Percentiles rank a stretch among this genome's conserved stretches.
These are phyloP conservation scores for Jamesozyma rosinii DNA, from an alignment of 805 yeast genomes.

Conservation along the genomic window DNA sequence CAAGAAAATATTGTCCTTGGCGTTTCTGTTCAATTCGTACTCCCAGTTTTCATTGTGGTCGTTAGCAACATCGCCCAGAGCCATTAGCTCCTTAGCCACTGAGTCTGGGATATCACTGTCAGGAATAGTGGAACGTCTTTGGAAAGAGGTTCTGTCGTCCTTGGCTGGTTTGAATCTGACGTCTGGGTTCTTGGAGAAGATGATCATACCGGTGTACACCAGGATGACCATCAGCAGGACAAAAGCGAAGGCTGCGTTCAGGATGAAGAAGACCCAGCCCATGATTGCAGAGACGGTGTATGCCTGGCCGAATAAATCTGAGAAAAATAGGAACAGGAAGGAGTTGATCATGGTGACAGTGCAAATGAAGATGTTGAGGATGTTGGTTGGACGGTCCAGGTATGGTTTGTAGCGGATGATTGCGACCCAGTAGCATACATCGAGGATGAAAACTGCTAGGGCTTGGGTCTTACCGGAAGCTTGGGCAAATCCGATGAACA, in stretches of 20 bases:
- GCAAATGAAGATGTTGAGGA: slow-evolving; percentile 61
- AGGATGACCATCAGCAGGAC: slow-evolving; percentile 64
- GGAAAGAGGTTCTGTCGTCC: slow-evolving; percentile 91
- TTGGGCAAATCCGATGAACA: slow-evolving; percentile 73
- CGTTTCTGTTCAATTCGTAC: slow-evolving; percentile 37
- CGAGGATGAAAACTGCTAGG: slow-evolving; percentile 64
- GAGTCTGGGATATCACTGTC: slow-evolving; percentile 21
- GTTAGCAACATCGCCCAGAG: slow-evolving; percentile 71
- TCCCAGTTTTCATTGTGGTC: slow-evolving; percentile 75
- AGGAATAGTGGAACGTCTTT: slow-evolving; percentile 30
- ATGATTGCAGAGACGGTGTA: slow-evolving; percentile 73
- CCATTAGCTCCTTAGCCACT: slow-evolving; percentile 48
- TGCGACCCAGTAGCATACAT: slow-evolving; percentile 56
- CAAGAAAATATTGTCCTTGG: slow-evolving; percentile 16
- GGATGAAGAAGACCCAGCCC: slow-evolving; percentile 84
- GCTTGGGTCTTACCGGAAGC: slow-evolving; percentile 73
- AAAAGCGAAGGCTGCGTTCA: slow-evolving; percentile 83
- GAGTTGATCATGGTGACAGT: slow-evolving; percentile 70
- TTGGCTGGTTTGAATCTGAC: slow-evolving; percentile 82
- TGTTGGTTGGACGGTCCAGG: slow-evolving; percentile 72
- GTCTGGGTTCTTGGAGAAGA: slow-evolving; percentile 79
- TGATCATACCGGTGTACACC: slow-evolving; percentile 49
- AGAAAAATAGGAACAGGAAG: slow-evolving; percentile 75
- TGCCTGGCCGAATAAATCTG: slow-evolving; percentile 74
- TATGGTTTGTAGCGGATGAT: slow-evolving; percentile 63